Evolutionary conservation across 257 asterid genomes (phyloP).

Genomic region (Plantago ovata): DNA sequence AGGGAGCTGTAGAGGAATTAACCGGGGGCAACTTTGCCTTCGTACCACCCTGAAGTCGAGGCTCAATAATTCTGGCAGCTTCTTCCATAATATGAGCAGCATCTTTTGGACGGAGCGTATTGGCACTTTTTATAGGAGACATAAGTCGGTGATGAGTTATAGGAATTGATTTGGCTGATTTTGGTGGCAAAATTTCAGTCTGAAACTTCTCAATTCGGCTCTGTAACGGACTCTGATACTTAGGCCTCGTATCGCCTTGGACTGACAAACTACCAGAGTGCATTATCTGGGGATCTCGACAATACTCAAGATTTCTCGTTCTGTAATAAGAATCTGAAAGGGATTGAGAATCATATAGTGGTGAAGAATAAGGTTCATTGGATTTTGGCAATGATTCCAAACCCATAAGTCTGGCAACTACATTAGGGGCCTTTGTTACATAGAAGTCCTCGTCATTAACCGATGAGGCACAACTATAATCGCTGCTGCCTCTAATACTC

Average conservation of each 20-base stretch:
- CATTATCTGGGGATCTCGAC: slow-evolving; percentile 36
- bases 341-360: slow-evolving; percentile 53
- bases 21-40: slow-evolving; percentile 42
- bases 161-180: slow-evolving; percentile 85
- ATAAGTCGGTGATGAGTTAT: slow-evolving; percentile 77
- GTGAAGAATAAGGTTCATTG: slow-evolving; percentile 50
- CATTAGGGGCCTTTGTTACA: slow-evolving; percentile 58
- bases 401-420: slow-evolving; percentile 98
- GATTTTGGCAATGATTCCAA: slow-evolving; percentile 77
- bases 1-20: slow-evolving; percentile 63
- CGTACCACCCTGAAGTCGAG: slow-evolving; percentile 36
- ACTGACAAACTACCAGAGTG: slow-evolving; percentile 31
- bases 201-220: slow-evolving; percentile 73
- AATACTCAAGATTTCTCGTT: slow-evolving; percentile 23
- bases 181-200: slow-evolving; percentile 79
- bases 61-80: slow-evolving; percentile 76
- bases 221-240: slow-evolving; percentile 33
- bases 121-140: slow-evolving; percentile 73
- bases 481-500: slow-evolving; percentile 62
- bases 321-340: slow-evolving; percentile 36
- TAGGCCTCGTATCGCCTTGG: slow-evolving; percentile 26
- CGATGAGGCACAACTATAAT: slow-evolving; percentile 75
- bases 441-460: slow-evolving; percentile 65
- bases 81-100: slow-evolving; percentile 91
- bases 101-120: slow-evolving; percentile 45